Percentiles rank a stretch among this genome's conserved stretches.
These are phyloP conservation scores for Plantago ovata DNA, from an alignment of 257 asterid genomes.

Conservation along the genomic window DNA sequence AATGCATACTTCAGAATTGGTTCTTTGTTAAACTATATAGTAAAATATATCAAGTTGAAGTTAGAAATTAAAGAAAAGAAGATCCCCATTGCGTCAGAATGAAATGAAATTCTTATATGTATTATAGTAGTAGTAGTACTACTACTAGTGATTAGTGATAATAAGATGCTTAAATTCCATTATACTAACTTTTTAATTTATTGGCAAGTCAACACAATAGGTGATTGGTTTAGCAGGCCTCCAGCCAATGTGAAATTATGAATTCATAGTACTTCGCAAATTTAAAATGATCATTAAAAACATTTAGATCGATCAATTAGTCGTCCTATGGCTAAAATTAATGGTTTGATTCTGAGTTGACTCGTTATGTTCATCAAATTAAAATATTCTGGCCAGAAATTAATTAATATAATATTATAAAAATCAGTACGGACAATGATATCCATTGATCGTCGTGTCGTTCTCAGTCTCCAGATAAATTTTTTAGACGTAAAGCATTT, in stretches of 20 bases:
- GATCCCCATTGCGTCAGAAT: no score
- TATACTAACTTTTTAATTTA: neutral
- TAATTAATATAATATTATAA: neutral
- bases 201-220: conserved; percentile 29
- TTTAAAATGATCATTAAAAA: conserved; percentile 1
- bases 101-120: no score
- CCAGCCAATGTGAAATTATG: neutral
- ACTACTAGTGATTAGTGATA: neutral
- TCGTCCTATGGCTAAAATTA: neutral
- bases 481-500: conserved; percentile 9
- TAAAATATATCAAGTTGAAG: neutral
- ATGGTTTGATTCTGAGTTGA: conserved; percentile 49
- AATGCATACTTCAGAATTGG: no score
- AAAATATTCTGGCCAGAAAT: conserved; percentile 19
- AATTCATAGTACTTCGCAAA: neutral
- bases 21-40: no score
- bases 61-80: neutral
- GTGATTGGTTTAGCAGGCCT: conserved; percentile 21
- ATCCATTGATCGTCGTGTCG: conserved; percentile 20
- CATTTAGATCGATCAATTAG: neutral
- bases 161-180: neutral
- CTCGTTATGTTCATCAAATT: conserved; percentile 22
- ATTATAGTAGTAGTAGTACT: no score
- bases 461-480: conserved; percentile 3
- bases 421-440: neutral